Base-by-base conservation (phyloP, 768 basidiomycete genomes). In the Mycena kentingensis region DNA sequence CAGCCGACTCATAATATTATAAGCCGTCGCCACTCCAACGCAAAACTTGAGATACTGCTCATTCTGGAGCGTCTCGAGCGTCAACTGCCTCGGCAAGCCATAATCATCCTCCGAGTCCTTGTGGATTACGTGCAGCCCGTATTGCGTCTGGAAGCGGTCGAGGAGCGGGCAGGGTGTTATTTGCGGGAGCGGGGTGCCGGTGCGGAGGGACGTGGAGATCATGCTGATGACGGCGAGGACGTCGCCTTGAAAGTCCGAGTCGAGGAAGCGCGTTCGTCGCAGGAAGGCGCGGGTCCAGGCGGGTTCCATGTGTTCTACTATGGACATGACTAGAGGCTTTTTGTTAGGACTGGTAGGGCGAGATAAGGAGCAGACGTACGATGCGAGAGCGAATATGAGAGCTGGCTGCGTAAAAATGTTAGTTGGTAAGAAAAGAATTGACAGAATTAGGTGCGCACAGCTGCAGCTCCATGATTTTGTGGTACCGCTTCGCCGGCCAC, bases 171-270 rank as follows among this genome's bases (percentile, higher is more conserved):
- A 88, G 0, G 93, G 91, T 2, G 91, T 93, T 48, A 94, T 88
- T 63, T 94, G 92, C 0, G 92, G 92, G 3, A 95, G 73, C 0
- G 93, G 83, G 6, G 72, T 73, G 3, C 89, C 91, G 0, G 86
- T 85, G 15, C 86, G 79, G 16, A 95, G 71, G 7, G 90, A 79
- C 0, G 84, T 85, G 0, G 90, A 86, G 49, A 90, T 83, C 79
- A 95, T 81, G 27, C 88, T 86, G 52, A 93, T 83, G 6, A 93
- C 88, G 10, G 91, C 88, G 3, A 94, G 75, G 6, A 92, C 76
- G 50, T 93, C 91, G 1, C 92, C 93, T 57, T 93, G 84, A 59
- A 94, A 94, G 57, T 85, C 82, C 0, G 85, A 76, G 63, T 94
- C 90, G 29, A 85, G 72, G 53, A 95, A 79, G 11, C 89, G 76